Percentiles rank a stretch among this genome's conserved stretches.
Conservation (phyloP, 371 early-diverging fungal species). For the Mucor circinelloides region DNA sequence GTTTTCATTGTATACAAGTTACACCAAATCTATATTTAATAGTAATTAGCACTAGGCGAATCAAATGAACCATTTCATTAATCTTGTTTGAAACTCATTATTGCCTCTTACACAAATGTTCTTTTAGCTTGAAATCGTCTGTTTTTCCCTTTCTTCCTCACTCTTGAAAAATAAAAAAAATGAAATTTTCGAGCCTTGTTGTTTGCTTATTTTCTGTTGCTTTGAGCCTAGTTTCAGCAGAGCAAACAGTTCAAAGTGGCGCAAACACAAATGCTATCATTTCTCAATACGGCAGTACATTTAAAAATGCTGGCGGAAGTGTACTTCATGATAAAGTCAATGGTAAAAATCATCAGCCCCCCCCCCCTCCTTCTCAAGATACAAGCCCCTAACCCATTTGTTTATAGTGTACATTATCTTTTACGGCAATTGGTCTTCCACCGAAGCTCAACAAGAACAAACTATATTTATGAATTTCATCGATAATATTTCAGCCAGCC, state of each 20-base stretch:
- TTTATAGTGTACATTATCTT: slow-evolving; percentile 50
- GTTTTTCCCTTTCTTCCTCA: neutral
- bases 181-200: slow-evolving; percentile 16
- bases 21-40: neutral
- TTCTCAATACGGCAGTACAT: slow-evolving; percentile 33
- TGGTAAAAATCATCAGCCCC: slow-evolving; percentile 27
- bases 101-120: neutral
- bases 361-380: neutral
- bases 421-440: slow-evolving; percentile 54
- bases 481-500: slow-evolving; percentile 41
- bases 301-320: slow-evolving; percentile 43
- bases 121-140: neutral
- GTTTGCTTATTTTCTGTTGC: slow-evolving; percentile 7
- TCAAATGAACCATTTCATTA: slow-evolving; percentile 1
- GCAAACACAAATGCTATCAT: slow-evolving; percentile 21
- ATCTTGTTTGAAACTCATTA: slow-evolving; percentile 16
- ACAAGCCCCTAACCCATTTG: neutral
- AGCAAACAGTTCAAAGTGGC: slow-evolving; percentile 16
- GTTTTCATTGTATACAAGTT: neutral
- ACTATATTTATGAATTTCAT: slow-evolving; percentile 50
- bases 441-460: slow-evolving; percentile 35
- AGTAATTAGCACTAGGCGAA: slow-evolving; percentile 5
- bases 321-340: slow-evolving; percentile 47
- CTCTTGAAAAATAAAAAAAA: slow-evolving; percentile 4
- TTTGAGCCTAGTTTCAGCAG: slow-evolving; percentile 8